Evolutionary conservation across 192 early-diverging fungal species (phyloP).

Genomic region (Backusella mclennaniae): DNA sequence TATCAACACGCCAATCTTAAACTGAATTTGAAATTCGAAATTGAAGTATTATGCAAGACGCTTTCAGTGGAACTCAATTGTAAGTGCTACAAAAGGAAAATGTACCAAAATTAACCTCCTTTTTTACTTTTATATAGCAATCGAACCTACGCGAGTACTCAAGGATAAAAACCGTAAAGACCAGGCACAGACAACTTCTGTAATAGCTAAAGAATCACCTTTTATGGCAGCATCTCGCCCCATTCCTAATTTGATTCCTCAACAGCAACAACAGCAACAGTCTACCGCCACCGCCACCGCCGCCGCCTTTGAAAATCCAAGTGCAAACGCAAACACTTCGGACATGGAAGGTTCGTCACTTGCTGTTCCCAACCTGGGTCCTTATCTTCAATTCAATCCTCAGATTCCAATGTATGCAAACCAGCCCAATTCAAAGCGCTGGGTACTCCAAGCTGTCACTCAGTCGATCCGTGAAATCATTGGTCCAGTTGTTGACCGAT

Average conservation of each 20-base stretch:
- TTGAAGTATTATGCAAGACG: slow-evolving; percentile 96
- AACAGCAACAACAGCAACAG: neutral
- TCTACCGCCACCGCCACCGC: neutral
- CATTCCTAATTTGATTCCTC: neutral
- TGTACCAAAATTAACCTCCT: neutral
- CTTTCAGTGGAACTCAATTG: slow-evolving; percentile 77
- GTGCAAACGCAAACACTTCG: neutral
- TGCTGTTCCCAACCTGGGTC: slow-evolving; percentile 58
- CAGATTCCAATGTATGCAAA: slow-evolving; percentile 75
- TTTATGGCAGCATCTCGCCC: neutral
- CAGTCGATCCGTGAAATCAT: slow-evolving; percentile 55
- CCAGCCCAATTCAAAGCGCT: slow-evolving; percentile 84
- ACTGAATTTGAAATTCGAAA: slow-evolving; percentile 94
- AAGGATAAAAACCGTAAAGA: slow-evolving; percentile 1
- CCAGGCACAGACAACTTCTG: neutral
- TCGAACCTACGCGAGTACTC: neutral
- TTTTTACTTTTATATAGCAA: neutral
- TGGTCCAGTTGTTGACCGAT: slow-evolving; percentile 87
- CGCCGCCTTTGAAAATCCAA: neutral
- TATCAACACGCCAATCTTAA: slow-evolving; percentile 93
- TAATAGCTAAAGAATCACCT: neutral
- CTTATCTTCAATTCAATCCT: slow-evolving; percentile 78
- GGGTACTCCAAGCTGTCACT: slow-evolving; percentile 61
- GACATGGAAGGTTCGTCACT: slow-evolving; percentile 9
- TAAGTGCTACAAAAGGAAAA: neutral